These are phyloP conservation scores for Cercospora canescens DNA, from an alignment of 2,329 filamentous ascomycete species.

Conservation along the genomic window DNA sequence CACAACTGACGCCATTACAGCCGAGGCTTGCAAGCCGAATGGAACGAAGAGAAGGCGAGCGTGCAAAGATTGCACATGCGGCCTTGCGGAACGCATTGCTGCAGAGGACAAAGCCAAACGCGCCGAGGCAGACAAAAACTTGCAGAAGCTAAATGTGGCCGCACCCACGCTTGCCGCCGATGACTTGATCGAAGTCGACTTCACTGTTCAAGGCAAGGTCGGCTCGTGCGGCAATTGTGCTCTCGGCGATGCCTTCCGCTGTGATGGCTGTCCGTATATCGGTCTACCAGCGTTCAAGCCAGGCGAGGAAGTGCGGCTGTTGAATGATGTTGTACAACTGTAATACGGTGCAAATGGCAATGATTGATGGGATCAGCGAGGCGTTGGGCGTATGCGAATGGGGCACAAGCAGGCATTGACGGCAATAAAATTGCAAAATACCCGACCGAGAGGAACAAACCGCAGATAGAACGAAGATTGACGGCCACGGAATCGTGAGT, in stretches of 20 bases:
- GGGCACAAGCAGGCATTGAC: not conserved
- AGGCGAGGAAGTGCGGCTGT: conserved; percentile 84
- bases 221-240: conserved; percentile 94
- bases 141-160: conserved; percentile 53
- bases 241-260: conserved; percentile 76
- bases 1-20: conserved; percentile 44
- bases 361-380: conserved; percentile 11
- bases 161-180: conserved; percentile 64
- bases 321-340: conserved; percentile 85
- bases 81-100: conserved; percentile 79
- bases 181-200: conserved; percentile 88
- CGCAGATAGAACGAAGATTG: not conserved
- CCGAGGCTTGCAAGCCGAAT: conserved; percentile 83
- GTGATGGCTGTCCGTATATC: conserved; percentile 75
- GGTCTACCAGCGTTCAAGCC: conserved; percentile 95
- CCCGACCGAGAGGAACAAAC: not conserved
- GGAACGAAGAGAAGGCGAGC: conserved; percentile 81
- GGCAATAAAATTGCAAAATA: not conserved
- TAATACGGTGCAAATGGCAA: conserved; percentile 40
- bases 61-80: conserved; percentile 98
- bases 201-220: conserved; percentile 95
- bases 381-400: not conserved
- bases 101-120: conserved; percentile 77
- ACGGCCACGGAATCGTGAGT: not conserved
- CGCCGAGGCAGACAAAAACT: conserved; percentile 58